phyloP scores from a whole-genome alignment of 345 rosid genomes.

The Populus tremula region DNA sequence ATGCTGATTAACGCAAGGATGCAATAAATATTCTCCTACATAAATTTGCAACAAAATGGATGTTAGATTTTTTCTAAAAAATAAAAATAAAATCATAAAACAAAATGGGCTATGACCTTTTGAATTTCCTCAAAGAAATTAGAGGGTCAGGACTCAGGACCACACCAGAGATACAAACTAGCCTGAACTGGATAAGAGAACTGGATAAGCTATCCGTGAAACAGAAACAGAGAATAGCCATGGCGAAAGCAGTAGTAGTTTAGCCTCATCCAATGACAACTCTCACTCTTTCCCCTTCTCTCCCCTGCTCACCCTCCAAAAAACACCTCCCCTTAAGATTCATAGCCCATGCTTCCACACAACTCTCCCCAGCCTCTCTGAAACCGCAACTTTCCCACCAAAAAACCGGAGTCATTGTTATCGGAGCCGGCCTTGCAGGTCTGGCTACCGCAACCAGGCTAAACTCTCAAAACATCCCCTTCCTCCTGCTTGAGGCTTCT shows the following conservation, averaged over 20 bases:
- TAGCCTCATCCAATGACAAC: neutral
- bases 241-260: neutral
- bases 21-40: no score
- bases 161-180: no score
- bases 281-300: constrained; percentile 4
- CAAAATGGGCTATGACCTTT: no score
- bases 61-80: no score
- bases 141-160: no score
- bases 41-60: no score
- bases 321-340: constrained; percentile 8
- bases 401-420: constrained; percentile 50
- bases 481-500: constrained; percentile 75
- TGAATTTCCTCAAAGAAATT: no score
- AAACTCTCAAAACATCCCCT: constrained; percentile 52
- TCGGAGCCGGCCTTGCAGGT: constrained; percentile 89
- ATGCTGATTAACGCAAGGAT: no score
- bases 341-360: constrained; percentile 15
- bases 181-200: neutral
- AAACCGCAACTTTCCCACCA: neutral
- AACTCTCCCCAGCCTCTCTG: constrained; percentile 12
- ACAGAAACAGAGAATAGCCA: neutral
- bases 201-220: neutral
- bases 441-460: constrained; percentile 82
- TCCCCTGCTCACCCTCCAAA: constrained; percentile 6
- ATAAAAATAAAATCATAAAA: no score